Conservation (phyloP, 2,329 filamentous ascomycete genomes). For the Sporothrix variecibatus region DNA sequence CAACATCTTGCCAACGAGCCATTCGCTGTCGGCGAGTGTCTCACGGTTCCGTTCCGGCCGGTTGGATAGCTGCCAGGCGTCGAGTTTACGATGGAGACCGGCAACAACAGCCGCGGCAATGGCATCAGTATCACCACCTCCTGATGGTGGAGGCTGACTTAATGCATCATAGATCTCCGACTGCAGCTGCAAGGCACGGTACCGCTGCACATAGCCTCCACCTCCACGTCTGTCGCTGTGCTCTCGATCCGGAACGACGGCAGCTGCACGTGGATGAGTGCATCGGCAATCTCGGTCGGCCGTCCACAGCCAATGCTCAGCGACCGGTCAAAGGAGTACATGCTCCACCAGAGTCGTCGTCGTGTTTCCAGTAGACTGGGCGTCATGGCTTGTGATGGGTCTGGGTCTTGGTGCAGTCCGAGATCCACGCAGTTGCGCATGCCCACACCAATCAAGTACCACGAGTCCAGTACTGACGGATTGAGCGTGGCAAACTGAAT, state of each 20-base stretch:
- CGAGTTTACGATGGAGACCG: constrained; percentile 24
- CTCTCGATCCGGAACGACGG: constrained; percentile 34
- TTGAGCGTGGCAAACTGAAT: constrained; percentile 36
- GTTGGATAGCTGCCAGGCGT: constrained; percentile 27
- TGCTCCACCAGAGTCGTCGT: constrained; percentile 35
- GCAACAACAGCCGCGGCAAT: constrained; percentile 4
- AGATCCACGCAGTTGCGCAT: constrained; percentile 35
- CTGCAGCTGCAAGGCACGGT: constrained; percentile 33
- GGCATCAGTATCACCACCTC: not conserved
- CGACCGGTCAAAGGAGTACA: constrained; percentile 36
- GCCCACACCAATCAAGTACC: constrained; percentile 35
- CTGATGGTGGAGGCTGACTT: not conserved
- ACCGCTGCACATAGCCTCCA: constrained; percentile 34
- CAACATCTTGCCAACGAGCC: constrained; percentile 34
- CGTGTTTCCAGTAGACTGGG: constrained; percentile 35
- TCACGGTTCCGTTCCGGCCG: constrained; percentile 30
- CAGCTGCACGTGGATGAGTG: constrained; percentile 31
- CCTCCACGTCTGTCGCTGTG: constrained; percentile 29
- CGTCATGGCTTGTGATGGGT: constrained; percentile 19
- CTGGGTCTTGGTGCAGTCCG: constrained; percentile 34
- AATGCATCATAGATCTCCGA: constrained; percentile 34
- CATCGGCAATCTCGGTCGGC: constrained; percentile 33
- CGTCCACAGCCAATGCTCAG: constrained; percentile 34
- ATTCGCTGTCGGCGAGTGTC: constrained; percentile 33
- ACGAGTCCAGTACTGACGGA: constrained; percentile 33